Evolutionary conservation across 495 filamentous ascomycete genomes (phyloP), one percentile per base, ranked within the genome.

Genomic region (Parmelia sp.): DNA sequence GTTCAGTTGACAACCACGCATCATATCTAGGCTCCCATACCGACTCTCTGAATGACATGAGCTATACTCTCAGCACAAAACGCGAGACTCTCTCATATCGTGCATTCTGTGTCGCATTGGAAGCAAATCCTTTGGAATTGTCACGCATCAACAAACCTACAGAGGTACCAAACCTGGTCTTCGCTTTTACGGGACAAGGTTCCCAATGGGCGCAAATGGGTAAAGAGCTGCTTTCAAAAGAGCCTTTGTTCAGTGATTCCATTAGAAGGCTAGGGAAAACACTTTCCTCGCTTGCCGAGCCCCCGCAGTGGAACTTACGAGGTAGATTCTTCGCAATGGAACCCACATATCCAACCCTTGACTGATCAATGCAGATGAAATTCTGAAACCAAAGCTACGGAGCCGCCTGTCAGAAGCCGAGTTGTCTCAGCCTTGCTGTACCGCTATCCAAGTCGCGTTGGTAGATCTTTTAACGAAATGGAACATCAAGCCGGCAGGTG

Each of bases 141-240:
- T 62, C 44, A 12, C 61, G 35, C 4, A 2, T 3, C 19, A 44
- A 3, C 40, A 2, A 44, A 44, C 2, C 17, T 8, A 19, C 8
- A 19, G 2, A 58, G 15, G 15, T 31, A 7, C 61, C 61, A 8
- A 47, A 23, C n/a, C n/a, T n/a, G n/a, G n/a, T n/a, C 42, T 44
- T 42, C 3, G 40, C 74, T 14, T 79, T 79, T 51, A 89, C 85
- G 21, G 87, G 88, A 8, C 88, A 90, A 67, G 88, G 88, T n/a
- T 85, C 86, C 0, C 87, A 90, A 66, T 89, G 85, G 83, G 73
- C 82, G 9, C 71, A 72, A 11, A 88, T 89, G 85, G 83, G 80
- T 23, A 74, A 71, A 15, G 74, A 75, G 29, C 63, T 86, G 27
- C 14, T 74, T 14, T 57, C 35, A 9, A 21, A 56, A 42, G 49